These are phyloP conservation scores for Prunus kanzakura DNA, from an alignment of 306 rosid genomes.

Conservation along the genomic window DNA sequence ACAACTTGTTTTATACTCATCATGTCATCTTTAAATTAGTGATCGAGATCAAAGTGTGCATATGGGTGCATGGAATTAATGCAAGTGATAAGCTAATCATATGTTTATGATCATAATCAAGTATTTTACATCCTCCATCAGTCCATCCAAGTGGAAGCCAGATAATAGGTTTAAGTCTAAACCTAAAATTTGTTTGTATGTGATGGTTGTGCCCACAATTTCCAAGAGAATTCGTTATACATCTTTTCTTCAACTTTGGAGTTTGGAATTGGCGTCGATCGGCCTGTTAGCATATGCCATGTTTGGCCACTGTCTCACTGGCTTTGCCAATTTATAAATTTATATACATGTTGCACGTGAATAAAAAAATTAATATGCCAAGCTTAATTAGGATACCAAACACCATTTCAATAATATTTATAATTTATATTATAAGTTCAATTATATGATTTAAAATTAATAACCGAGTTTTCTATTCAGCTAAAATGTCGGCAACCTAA, in stretches of 20 bases:
- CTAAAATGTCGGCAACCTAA: background rate
- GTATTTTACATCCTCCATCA: too few species aligned
- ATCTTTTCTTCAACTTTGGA: conserved; percentile 2
- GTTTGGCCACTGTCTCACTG: background rate
- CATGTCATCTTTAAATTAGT: too few species aligned
- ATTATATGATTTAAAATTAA: background rate
- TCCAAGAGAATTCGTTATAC: background rate
- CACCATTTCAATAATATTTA: too few species aligned
- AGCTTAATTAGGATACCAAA: background rate
- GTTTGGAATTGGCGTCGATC: background rate
- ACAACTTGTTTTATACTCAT: background rate
- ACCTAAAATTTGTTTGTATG: conserved; percentile 5
- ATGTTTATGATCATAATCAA: background rate
- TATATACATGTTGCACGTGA: background rate
- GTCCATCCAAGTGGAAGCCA: conserved; percentile 2
- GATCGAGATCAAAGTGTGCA: background rate
- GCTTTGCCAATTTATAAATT: background rate
- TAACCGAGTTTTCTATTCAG: background rate
- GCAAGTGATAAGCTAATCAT: background rate
- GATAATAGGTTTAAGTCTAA: conserved; percentile 33
- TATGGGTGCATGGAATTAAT: background rate
- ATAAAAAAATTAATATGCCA: background rate
- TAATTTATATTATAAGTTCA: too few species aligned
- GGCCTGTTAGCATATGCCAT: background rate
- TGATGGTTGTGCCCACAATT: conserved; percentile 13